Evolutionary conservation across 2,329 filamentous ascomycete species (phyloP).

Genomic region (Cadophora sp.): DNA sequence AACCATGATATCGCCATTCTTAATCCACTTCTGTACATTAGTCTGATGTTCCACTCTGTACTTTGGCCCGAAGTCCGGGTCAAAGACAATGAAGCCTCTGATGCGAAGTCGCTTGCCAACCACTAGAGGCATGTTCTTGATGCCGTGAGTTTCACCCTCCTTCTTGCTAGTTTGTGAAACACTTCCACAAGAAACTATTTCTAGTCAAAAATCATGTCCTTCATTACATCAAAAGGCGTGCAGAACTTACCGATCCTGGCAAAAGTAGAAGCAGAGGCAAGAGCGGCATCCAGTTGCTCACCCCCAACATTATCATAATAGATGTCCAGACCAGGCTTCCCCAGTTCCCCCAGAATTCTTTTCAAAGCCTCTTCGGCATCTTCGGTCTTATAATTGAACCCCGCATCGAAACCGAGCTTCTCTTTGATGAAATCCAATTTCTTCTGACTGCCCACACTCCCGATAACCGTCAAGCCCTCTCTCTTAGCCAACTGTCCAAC

Average conservation of each 20-base stretch:
- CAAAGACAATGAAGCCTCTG: conserved; percentile 70
- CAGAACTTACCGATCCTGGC: conserved; percentile 61
- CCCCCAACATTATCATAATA: conserved; percentile 81
- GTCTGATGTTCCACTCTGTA: conserved; percentile 68
- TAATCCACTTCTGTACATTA: conserved; percentile 72
- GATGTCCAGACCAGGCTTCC: conserved; percentile 75
- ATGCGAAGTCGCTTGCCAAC: conserved; percentile 67
- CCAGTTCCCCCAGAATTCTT: conserved; percentile 57
- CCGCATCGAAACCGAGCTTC: conserved; percentile 72
- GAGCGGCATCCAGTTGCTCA: conserved; percentile 72
- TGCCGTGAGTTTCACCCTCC: conserved; percentile 60
- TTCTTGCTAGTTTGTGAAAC: conserved; percentile 71
- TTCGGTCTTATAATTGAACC: conserved; percentile 84
- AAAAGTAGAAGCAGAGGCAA: conserved; percentile 65
- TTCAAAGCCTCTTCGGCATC: conserved; percentile 65
- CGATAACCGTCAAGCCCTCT: conserved; percentile 75
- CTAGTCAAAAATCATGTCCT: conserved; percentile 11
- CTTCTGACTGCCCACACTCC: conserved; percentile 75
- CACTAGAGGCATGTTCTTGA: conserved; percentile 65
- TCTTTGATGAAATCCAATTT: conserved; percentile 77
- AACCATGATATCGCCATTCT: conserved; percentile 67
- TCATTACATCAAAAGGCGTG: not conserved
- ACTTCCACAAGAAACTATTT: conserved; percentile 60
- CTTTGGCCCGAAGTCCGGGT: conserved; percentile 65
- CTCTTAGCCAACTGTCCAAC: conserved; percentile 79